Base-by-base conservation (phyloP, 1,284 basidiomycete genomes). In the Rugosomyces carneus region DNA sequence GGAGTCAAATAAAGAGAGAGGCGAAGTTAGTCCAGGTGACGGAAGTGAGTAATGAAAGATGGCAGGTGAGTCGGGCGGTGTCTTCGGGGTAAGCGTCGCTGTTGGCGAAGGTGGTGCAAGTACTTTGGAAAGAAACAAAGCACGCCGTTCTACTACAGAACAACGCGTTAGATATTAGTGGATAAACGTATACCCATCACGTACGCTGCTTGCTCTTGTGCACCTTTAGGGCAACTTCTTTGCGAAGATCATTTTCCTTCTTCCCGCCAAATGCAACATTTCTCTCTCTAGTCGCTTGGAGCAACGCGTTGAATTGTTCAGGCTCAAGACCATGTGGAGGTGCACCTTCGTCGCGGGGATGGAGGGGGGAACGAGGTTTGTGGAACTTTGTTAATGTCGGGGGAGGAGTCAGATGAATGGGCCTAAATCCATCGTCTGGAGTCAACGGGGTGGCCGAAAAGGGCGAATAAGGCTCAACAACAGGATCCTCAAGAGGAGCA, bases 201-300 rank as follows among this genome's bases (percentile, higher is more conserved):
- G 50, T 61, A 89, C 86, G 66, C 63, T 88, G 83, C 69, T 84
- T 88, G 60, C 71, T 78, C 68, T 75, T 79, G 65, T 88, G 84
- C 40, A 72, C 75, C 63, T 81, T 85, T 50, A 84, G 63, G 13
- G 82, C 81, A 42, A 86, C 77, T 63, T 88, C 82, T 65, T 80
- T 85, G 53, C 82, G 78, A 47, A 89, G 72, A 65, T 83, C 77
- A 19, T 69, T 67, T 26, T 66, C 62, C 56, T 68, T 77, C 64
- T 73, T 80, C 39, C 62, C 62, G 29, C 71, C 70, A 6, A 70
- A 50, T 36, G 58, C 60, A 26, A 69, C 60, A 55, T 73, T 75
- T 53, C 77, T 69, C 52, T 80, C 77, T 57, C 71, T 72, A 29
- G 79, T 75, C 38, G 77, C 70, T 52, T 68, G 71, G 50, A 87